Evolutionary conservation across 2,329 filamentous ascomycete genomes (phyloP).

Genomic region (Tolypocladium tundrense): DNA sequence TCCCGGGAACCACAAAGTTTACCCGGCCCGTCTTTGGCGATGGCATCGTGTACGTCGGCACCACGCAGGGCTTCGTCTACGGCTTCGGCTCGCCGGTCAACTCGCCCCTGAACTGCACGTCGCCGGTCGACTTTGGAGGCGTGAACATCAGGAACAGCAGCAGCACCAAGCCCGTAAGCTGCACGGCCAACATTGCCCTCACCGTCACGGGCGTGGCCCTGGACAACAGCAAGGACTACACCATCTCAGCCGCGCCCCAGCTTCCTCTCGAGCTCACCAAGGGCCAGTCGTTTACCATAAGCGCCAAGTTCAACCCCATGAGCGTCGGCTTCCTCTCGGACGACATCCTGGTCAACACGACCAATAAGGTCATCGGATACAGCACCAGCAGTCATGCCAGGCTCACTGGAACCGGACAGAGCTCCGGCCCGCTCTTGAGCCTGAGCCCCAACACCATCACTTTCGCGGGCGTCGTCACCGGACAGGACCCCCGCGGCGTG

Average conservation of each 20-base stretch:
- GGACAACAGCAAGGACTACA: constrained; percentile 21
- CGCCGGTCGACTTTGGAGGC: constrained; percentile 35
- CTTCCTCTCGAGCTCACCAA: constrained; percentile 18
- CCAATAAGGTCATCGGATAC: constrained; percentile 34
- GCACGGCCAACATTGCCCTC: constrained; percentile 34
- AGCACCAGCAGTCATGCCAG: constrained; percentile 34
- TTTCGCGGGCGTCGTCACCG: constrained; percentile 39
- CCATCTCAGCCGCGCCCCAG: constrained; percentile 23
- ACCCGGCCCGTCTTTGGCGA: constrained; percentile 48
- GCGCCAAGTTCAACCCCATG: constrained; percentile 32
- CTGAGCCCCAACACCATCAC: constrained; percentile 37
- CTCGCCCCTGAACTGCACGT: constrained; percentile 41
- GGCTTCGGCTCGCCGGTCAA: constrained; percentile 47
- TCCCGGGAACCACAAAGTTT: constrained; percentile 44
- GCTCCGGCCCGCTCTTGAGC: constrained; percentile 31
- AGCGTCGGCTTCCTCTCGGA: constrained; percentile 37
- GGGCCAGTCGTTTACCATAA: constrained; percentile 31
- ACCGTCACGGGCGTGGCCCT: constrained; percentile 28
- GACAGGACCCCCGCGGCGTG: constrained; percentile 23
- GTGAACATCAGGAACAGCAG: constrained; percentile 27
- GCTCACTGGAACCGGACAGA: constrained; percentile 38
- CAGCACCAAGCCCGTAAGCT: constrained; percentile 26
- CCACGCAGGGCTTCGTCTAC: constrained; percentile 39
- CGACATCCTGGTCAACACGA: constrained; percentile 36
- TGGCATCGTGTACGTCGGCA: constrained; percentile 43